Conservation (phyloP, 1,284 basidiomycete genomes). For the Trichosporon asahii region DNA sequence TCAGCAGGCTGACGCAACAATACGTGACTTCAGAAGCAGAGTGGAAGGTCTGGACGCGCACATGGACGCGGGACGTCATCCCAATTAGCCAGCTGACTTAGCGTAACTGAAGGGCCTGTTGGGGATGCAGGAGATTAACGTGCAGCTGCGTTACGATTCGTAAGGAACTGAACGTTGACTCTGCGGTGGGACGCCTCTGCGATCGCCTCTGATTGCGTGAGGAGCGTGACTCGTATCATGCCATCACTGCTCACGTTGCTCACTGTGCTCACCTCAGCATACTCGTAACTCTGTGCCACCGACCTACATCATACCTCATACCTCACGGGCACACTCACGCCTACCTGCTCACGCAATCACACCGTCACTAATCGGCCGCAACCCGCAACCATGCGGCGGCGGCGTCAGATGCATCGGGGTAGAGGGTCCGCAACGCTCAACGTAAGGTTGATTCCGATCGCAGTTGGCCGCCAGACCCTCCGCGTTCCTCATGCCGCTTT, state of each 20-base stretch:
- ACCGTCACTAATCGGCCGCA: neutral
- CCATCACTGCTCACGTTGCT: neutral
- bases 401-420: neutral
- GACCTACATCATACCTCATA: neutral
- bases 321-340: neutral
- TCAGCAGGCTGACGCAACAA: neutral
- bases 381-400: neutral
- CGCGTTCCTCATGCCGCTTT: neutral
- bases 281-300: neutral
- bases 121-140: neutral
- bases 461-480: neutral
- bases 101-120: neutral
- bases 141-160: neutral
- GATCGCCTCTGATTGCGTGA: neutral
- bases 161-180: neutral
- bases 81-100: neutral
- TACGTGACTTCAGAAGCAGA: neutral
- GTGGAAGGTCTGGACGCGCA: neutral
- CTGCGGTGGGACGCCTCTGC: neutral
- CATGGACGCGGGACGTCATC: neutral
- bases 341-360: neutral
- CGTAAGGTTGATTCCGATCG: slow-evolving; percentile 1
- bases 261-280: neutral
- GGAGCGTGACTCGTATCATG: neutral
- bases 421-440: neutral